Evolutionary conservation across 2,329 filamentous ascomycete species (phyloP), one percentile per base, ranked within the genome.

Genomic region (Cordyceps farinosa): DNA sequence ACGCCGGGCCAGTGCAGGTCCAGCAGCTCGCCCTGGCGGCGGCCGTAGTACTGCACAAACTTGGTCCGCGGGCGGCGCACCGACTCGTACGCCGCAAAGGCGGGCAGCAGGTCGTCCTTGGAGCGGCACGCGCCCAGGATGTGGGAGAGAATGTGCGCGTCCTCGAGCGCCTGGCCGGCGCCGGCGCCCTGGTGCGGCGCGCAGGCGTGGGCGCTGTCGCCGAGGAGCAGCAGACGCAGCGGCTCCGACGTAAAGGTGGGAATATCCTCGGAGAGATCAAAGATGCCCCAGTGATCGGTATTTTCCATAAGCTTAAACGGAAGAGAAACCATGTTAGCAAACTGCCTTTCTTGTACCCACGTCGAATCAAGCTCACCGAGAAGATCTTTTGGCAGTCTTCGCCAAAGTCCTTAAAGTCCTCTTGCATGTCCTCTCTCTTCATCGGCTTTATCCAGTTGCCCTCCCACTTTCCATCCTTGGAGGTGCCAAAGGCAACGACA

Each of bases 401-500:
- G 53, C 62, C 62, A 54, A 63, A 63, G n/a, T 53, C 56, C 22
- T 42, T 54, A 32, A 63, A 63, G 40, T 63, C 55, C 10, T 45
- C 48, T 38, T 59, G 55, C 40, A 63, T 60, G 42, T 54, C 55
- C 48, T 58, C 62, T 8, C 56, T 29, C 32, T 55, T 60, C 32
- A 63, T 60, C 1, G 62, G 55, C 34, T 60, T 63, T 32, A 63
- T 52, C 62, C 62, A 63, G 32, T 54, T 53, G 13, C 62, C 62
- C 42, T 63, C 55, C 62, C 62, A 63, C 3, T 22, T 55, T 22
- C 62, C 62, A n/a, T 59, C 50, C 10, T 66, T 53, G 27, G 72
- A 70, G 0, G 76, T 75, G 2, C 76, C 70, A 51, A 76, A 74
- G 40, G 83, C 82, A 1, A 82, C 82, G 3, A 83, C 78, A 65